A percentile compares a stretch with the other conserved stretches of the same genome.
These are phyloP conservation scores for Kazachstania sp. DNA, from an alignment of 1,139 yeast genomes.

Conservation along the genomic window DNA sequence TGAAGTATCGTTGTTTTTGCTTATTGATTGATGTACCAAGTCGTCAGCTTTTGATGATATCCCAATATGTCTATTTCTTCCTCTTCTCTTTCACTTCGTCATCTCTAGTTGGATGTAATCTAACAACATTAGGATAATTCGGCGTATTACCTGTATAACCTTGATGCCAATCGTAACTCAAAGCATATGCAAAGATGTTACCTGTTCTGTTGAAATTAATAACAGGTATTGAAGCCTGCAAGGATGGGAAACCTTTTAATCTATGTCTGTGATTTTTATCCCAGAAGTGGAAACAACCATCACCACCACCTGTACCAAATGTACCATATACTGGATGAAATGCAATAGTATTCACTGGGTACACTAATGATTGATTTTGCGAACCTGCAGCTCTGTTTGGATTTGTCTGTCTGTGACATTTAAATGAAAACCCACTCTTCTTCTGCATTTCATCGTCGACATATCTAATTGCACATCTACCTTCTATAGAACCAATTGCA, in stretches of 20 bases:
- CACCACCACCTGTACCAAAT: slow-evolving; percentile 89
- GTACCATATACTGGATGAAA: slow-evolving; percentile 92
- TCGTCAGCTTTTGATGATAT: no score
- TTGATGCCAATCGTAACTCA: slow-evolving; percentile 92
- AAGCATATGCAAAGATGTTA: slow-evolving; percentile 78
- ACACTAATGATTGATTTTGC: slow-evolving; percentile 45
- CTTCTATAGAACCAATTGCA: slow-evolving; percentile 91
- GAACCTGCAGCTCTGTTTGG: slow-evolving; percentile 31
- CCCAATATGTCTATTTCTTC: slow-evolving; percentile 32
- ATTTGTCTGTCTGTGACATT: slow-evolving; percentile 65
- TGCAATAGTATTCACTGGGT: slow-evolving; percentile 68
- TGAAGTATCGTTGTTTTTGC: no score
- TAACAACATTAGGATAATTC: slow-evolving; percentile 65
- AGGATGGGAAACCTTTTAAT: slow-evolving; percentile 67
- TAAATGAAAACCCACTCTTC: slow-evolving; percentile 74
- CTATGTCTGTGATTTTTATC: slow-evolving; percentile 90
- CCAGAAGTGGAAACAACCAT: slow-evolving; percentile 93
- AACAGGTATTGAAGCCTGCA: slow-evolving; percentile 67
- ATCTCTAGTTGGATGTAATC: slow-evolving; percentile 77
- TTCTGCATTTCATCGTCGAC: slow-evolving; percentile 75
- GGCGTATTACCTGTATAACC: slow-evolving; percentile 74
- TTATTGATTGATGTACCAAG: no score
- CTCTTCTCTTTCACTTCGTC: slow-evolving; percentile 77
- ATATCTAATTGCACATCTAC: slow-evolving; percentile 94
- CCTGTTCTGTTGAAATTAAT: slow-evolving; percentile 81